Percentiles rank a stretch among this genome's conserved stretches.
Conservation (phyloP, 768 basidiomycete genomes). For the Calocera cornea region DNA sequence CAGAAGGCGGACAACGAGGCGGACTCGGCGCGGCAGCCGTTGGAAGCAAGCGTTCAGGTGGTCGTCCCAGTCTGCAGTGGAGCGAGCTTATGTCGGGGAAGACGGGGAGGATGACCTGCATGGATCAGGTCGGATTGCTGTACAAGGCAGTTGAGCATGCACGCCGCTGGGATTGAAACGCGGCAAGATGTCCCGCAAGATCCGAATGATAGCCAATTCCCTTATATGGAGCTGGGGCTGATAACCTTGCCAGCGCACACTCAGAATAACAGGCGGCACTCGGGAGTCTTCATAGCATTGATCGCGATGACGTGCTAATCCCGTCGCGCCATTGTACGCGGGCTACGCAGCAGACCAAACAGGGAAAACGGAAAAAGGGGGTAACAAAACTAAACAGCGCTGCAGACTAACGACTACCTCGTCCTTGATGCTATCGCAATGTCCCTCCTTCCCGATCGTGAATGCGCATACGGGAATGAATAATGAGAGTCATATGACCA, state of each 20-base stretch:
- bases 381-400: neutral
- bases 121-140: neutral
- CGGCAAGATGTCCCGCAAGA: neutral
- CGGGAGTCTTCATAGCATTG: neutral
- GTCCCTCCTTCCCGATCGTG: slow-evolving; percentile 1
- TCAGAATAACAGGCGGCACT: neutral
- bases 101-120: neutral
- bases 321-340: neutral
- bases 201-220: neutral
- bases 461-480: neutral
- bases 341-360: slow-evolving; percentile 1
- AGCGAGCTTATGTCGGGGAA: neutral
- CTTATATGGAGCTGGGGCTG: neutral
- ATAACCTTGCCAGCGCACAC: neutral
- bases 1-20: neutral
- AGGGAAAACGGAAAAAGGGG: neutral
- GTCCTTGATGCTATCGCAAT: neutral
- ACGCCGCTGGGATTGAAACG: neutral
- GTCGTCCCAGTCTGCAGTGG: neutral
- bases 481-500: neutral
- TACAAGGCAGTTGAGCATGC: neutral
- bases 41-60: neutral
- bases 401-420: neutral
- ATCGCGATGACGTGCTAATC: neutral
- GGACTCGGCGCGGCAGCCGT: neutral